phyloP scores from a whole-genome alignment of 208 protist species.

The Crithidia thermophila region DNA sequence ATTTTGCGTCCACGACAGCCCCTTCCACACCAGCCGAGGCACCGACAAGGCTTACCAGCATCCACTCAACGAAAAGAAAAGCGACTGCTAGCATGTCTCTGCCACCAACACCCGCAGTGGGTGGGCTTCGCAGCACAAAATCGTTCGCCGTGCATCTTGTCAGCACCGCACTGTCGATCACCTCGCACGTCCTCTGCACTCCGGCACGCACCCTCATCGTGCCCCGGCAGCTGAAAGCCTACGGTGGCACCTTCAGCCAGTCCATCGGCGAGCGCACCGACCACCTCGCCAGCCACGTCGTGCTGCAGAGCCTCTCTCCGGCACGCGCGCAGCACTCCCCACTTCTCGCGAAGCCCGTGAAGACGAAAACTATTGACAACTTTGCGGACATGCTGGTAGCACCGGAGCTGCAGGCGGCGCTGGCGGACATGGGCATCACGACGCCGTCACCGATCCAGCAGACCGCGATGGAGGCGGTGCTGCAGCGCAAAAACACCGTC shows the following conservation, averaged over 20 bases:
- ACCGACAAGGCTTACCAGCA: no score
- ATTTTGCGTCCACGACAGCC: no score
- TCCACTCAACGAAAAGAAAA: no score
- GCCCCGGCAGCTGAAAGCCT: conserved; percentile 76
- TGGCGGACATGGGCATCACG: conserved; percentile 46
- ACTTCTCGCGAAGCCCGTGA: conserved; percentile 60
- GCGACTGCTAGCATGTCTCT: no score
- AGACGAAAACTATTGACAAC: conserved; percentile 64
- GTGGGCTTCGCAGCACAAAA: no score
- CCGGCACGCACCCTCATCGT: conserved; percentile 59
- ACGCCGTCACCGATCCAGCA: conserved; percentile 87
- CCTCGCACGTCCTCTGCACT: conserved; percentile 10
- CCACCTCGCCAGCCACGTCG: conserved; percentile 54
- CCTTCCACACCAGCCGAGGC: no score
- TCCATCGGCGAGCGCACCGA: conserved; percentile 71
- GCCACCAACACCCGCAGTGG: no score
- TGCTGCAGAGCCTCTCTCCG: conserved; percentile 72
- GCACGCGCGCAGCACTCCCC: conserved; percentile 46
- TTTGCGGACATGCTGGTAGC: conserved; percentile 68
- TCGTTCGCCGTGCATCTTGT: no score
- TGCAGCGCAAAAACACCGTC: conserved; percentile 70
- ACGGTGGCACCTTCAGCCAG: conserved; percentile 75
- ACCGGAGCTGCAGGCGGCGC: conserved; percentile 44
- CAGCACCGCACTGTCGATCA: not conserved
- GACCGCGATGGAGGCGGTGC: conserved; percentile 67